Evolutionary conservation across 768 basidiomycete genomes (phyloP).

Genomic region (Mycena maculata): DNA sequence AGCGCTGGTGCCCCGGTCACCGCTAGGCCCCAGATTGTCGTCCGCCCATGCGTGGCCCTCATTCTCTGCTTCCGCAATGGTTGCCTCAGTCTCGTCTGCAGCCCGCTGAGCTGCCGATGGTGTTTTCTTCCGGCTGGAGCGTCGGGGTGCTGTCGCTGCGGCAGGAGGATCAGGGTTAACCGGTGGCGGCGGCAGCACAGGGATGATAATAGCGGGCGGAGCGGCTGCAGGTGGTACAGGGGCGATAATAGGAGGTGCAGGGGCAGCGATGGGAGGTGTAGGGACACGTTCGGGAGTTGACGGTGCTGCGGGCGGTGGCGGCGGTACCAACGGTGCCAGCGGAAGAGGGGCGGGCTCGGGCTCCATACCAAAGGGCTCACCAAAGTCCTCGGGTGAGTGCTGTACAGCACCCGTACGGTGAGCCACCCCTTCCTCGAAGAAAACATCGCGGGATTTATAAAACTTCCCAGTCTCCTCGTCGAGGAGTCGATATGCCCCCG

Average conservation of each 20-base stretch:
- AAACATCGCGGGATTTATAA: not conserved
- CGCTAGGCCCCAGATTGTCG: not conserved
- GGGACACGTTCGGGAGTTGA: not conserved
- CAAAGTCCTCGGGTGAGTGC: not conserved
- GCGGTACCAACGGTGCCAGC: too few relatives aligned
- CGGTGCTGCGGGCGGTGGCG: too few relatives aligned
- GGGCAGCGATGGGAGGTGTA: not conserved
- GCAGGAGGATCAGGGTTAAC: not conserved
- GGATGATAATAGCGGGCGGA: too few relatives aligned
- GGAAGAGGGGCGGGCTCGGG: not conserved
- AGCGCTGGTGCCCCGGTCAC: too few relatives aligned
- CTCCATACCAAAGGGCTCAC: not conserved
- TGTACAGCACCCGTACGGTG: not conserved
- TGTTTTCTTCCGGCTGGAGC: not conserved
- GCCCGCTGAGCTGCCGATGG: not conserved
- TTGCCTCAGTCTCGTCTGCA: not conserved
- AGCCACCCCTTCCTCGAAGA: not conserved
- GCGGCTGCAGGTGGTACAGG: not conserved
- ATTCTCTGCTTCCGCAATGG: not conserved
- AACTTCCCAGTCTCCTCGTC: not conserved
- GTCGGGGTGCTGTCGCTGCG: not conserved
- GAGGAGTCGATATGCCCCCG: not conserved
- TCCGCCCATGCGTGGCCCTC: conserved; percentile 1
- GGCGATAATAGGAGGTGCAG: not conserved
- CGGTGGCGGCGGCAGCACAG: not conserved